Conservation (phyloP, 306 rosid genomes). For the Oemleria cerasiformis region DNA sequence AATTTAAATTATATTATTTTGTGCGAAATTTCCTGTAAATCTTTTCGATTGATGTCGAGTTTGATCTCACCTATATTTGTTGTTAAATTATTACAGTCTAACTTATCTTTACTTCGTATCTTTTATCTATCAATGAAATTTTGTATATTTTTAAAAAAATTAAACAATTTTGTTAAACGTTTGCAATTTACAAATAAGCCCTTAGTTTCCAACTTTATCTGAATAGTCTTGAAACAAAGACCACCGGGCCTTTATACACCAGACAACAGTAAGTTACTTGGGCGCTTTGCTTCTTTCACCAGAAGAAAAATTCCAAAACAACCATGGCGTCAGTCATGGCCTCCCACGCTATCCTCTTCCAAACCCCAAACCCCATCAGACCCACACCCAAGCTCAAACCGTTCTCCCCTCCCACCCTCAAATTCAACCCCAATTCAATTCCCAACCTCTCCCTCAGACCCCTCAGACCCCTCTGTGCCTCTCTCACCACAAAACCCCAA, state of each 20-base stretch:
- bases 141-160: no score
- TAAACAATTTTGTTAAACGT: no score
- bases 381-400: background rate
- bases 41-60: no score
- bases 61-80: no score
- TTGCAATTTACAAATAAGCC: background rate
- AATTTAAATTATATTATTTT: no score
- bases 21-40: no score
- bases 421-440: background rate
- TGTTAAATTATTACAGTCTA: no score
- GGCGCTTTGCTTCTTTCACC: background rate
- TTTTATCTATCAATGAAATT: no score
- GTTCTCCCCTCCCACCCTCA: background rate
- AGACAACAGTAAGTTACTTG: background rate
- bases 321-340: slow-evolving; percentile 13
- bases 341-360: slow-evolving; percentile 12
- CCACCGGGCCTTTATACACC: background rate
- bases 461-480: slow-evolving; percentile 1
- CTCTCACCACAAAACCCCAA: background rate
- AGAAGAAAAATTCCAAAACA: background rate
- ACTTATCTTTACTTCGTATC: no score
- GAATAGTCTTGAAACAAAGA: background rate
- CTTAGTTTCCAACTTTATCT: background rate
- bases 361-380: background rate
- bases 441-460: background rate